Evolutionary conservation across 495 filamentous ascomycete genomes (phyloP).

Genomic region (Neurospora sp.): DNA sequence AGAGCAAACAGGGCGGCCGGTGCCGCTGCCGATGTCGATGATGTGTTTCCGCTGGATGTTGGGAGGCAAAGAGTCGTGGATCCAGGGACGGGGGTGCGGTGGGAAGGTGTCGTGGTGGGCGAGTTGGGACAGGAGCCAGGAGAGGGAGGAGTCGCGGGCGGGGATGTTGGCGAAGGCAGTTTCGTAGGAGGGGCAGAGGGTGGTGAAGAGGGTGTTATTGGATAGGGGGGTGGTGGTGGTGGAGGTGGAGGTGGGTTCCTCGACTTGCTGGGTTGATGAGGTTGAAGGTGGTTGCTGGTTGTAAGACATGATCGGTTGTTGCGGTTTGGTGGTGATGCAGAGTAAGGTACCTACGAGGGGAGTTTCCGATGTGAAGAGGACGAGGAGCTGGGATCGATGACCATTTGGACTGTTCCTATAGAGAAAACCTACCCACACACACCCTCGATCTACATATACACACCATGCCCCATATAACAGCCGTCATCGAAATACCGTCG

Average conservation of each 20-base stretch:
- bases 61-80: not conserved
- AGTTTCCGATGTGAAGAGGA: not conserved
- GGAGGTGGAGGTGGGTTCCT: not conserved
- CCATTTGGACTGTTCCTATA: too few relatives aligned
- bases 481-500: too few relatives aligned
- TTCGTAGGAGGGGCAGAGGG: slow-evolving; percentile 12
- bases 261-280: not conserved
- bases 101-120: not conserved
- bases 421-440: too few relatives aligned
- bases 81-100: not conserved
- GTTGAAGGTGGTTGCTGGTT: not conserved
- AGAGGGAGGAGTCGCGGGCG: slow-evolving; percentile 1
- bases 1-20: slow-evolving; percentile 27
- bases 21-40: slow-evolving; percentile 32
- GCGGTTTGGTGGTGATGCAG: not conserved
- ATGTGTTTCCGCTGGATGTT: slow-evolving; percentile 3
- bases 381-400: not conserved
- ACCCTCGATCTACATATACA: too few relatives aligned
- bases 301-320: not conserved
- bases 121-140: slow-evolving; percentile 10
- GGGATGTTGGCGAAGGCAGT: slow-evolving; percentile 5
- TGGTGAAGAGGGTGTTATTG: slow-evolving; percentile 9
- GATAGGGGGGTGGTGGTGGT: not conserved
- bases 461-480: too few relatives aligned
- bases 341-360: not conserved